Percentiles rank a stretch among this genome's conserved stretches.
Conservation (phyloP, 306 rosid species). For the Cyclanthera cordifolia region DNA sequence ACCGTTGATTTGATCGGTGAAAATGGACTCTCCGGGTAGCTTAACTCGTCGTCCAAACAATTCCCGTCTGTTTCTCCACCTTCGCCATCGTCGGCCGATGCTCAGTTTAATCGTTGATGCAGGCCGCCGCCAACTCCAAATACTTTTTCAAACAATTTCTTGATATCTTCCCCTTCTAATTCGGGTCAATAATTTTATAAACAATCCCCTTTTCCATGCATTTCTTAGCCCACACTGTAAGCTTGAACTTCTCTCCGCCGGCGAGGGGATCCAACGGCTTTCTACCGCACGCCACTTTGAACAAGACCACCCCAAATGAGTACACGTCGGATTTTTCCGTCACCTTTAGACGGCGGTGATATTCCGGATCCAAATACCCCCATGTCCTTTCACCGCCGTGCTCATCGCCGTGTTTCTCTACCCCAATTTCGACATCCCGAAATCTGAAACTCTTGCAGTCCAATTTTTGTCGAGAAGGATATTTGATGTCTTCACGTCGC, state of each 20-base stretch:
- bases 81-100: conserved; percentile 8
- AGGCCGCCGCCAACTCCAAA: not conserved
- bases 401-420: not conserved
- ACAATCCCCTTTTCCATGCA: conserved; percentile 2
- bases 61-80: conserved; percentile 1
- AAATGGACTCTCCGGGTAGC: not conserved
- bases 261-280: not conserved
- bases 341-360: not conserved
- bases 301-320: conserved; percentile 20
- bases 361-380: conserved; percentile 25
- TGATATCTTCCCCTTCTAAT: not conserved
- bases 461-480: conserved; percentile 36
- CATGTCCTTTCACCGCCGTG: conserved; percentile 12
- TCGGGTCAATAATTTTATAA: not conserved
- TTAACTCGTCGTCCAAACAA: not conserved
- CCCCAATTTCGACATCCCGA: conserved; percentile 35
- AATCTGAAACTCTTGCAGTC: conserved; percentile 38
- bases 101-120: not conserved
- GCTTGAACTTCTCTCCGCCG: not conserved
- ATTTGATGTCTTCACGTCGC: conserved; percentile 42
- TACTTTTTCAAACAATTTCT: conserved; percentile 6
- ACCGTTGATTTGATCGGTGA: not conserved
- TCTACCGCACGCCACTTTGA: conserved; percentile 16
- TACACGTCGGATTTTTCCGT: conserved; percentile 18
- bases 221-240: not conserved